A percentile compares a stretch with the other conserved stretches of the same genome.
Evolutionary conservation across 208 protist species (phyloP).

Genomic region (Phytomonas sp.): DNA sequence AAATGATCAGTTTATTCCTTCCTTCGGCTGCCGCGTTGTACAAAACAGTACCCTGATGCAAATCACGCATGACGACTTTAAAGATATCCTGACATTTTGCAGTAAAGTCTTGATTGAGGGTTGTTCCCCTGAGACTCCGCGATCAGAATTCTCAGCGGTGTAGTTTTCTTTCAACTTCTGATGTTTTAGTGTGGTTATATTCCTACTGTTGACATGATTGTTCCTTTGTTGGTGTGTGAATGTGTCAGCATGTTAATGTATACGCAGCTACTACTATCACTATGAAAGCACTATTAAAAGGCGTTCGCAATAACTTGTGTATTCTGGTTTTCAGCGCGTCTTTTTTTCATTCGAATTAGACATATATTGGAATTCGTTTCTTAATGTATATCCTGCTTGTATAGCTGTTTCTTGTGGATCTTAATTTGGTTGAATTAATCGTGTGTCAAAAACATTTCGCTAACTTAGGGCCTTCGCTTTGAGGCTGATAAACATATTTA

Average conservation of each 20-base stretch:
- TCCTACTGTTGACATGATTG: background rate
- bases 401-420: background rate
- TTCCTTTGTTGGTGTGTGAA: background rate
- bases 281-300: background rate
- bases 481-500: background rate
- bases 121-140: background rate
- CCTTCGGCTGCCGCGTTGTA: constrained; percentile 84
- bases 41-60: constrained; percentile 80
- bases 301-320: background rate
- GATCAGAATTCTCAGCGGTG: background rate
- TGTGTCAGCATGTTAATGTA: background rate
- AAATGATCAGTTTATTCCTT: constrained; percentile 55
- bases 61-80: constrained; percentile 61
- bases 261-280: background rate
- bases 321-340: background rate
- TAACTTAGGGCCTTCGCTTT: background rate
- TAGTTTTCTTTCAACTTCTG: background rate
- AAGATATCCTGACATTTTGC: constrained; percentile 43
- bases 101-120: constrained; percentile 17
- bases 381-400: background rate
- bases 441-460: background rate
- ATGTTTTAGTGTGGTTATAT: background rate
- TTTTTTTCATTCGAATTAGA: background rate
- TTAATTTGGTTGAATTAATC: background rate
- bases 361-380: background rate